Conservation (phyloP, 2,329 filamentous ascomycete species). For the Exophiala phaeomuriformis region DNA sequence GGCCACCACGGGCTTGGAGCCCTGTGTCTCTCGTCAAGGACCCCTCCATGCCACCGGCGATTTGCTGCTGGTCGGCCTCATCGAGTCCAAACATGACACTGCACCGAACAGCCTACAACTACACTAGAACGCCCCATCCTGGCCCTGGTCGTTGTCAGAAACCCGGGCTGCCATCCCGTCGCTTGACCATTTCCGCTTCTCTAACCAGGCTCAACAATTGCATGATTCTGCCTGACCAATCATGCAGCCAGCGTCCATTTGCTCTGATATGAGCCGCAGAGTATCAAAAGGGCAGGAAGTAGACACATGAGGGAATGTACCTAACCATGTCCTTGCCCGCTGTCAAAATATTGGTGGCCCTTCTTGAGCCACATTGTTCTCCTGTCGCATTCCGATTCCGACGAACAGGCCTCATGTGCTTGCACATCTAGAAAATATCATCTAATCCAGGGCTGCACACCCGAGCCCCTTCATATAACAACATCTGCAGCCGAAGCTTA, state of each 20-base stretch:
- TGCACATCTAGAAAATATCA: background rate
- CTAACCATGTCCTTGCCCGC: background rate
- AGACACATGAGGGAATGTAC: background rate
- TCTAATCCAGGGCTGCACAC: background rate
- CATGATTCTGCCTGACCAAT: constrained; percentile 16
- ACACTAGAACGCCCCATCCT: constrained; percentile 3
- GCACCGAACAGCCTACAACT: background rate
- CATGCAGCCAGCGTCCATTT: constrained; percentile 6
- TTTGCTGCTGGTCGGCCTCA: constrained; percentile 9
- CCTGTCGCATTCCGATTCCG: constrained; percentile 10
- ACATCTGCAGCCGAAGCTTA: background rate
- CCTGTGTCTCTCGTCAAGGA: constrained; percentile 4
- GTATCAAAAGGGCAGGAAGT: constrained; percentile 15
- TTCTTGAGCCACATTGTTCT: constrained; percentile 3
- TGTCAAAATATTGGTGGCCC: constrained; percentile 4
- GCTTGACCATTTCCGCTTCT: constrained; percentile 12
- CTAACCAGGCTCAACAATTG: background rate
- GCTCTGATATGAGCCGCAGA: constrained; percentile 13
- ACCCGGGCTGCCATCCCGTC: constrained; percentile 14
- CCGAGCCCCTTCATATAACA: background rate
- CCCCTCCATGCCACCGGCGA: constrained; percentile 7
- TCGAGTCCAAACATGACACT: background rate
- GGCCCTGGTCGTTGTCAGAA: constrained; percentile 19
- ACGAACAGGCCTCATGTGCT: constrained; percentile 8
- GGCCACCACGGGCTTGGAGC: background rate